phyloP scores from a whole-genome alignment of 2,329 filamentous ascomycete genomes.

The Xylariaceae sp. region DNA sequence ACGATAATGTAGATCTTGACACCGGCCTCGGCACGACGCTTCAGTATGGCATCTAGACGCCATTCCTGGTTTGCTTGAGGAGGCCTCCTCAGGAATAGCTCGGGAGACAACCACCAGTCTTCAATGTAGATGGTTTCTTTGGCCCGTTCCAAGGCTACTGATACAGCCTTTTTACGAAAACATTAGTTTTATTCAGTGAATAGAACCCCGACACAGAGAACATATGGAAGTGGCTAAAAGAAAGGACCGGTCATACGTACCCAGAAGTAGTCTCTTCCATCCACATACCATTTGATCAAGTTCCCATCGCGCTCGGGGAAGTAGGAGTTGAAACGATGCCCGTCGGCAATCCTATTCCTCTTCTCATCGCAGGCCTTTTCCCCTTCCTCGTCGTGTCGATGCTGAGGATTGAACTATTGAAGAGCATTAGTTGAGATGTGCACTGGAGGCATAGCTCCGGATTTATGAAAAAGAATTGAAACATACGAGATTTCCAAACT shows the following conservation, averaged over 20 bases:
- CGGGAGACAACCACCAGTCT: conserved; percentile 95
- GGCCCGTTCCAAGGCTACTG: conserved; percentile 79
- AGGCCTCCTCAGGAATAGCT: conserved; percentile 78
- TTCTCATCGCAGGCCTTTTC: conserved; percentile 80
- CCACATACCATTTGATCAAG: conserved; percentile 93
- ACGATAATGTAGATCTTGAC: conserved; percentile 93
- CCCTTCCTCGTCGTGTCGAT: conserved; percentile 90
- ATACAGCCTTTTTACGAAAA: conserved; percentile 55
- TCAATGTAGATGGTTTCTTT: conserved; percentile 92
- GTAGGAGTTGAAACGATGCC: conserved; percentile 82
- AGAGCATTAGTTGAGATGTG: conserved; percentile 9
- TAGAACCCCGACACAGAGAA: not conserved
- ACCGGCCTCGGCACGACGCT: conserved; percentile 81
- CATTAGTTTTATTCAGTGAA: conserved; percentile 1
- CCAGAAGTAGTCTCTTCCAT: conserved; percentile 93
- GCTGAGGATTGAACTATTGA: conserved; percentile 70
- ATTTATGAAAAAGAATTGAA: not conserved
- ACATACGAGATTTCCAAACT: conserved; percentile 55
- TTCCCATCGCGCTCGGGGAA: conserved; percentile 84
- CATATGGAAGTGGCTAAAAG: not conserved
- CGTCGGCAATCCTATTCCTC: conserved; percentile 62
- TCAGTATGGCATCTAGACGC: conserved; percentile 79
- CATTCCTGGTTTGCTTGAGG: conserved; percentile 78
- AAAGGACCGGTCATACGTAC: conserved; percentile 28
- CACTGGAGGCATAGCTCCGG: too few species aligned